phyloP scores from a whole-genome alignment of 164 flowering plant genomes.

The Macadamia tetraphylla region DNA sequence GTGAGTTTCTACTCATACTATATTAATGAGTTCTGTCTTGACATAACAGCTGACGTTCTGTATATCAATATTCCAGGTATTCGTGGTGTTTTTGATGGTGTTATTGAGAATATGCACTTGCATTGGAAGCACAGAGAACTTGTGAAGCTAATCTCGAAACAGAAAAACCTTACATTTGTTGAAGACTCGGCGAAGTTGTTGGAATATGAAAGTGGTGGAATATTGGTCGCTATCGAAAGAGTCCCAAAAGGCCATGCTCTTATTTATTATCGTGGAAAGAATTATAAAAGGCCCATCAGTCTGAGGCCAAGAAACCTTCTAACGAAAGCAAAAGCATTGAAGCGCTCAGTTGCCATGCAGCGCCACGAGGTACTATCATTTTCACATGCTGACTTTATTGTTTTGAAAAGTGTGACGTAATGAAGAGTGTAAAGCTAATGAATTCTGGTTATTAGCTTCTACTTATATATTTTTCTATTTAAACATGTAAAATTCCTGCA shows the following conservation, averaged over 20 bases:
- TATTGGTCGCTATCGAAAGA: conserved; percentile 79
- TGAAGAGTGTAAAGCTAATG: too few species aligned
- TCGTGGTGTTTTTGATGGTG: conserved; percentile 99
- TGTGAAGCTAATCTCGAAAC: conserved; percentile 86
- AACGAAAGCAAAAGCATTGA: conserved; percentile 91
- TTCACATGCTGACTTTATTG: conserved; percentile 4
- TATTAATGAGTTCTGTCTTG: background rate
- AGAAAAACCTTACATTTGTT: conserved; percentile 78
- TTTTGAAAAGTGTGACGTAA: background rate
- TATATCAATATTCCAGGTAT: conserved; percentile 45
- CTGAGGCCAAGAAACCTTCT: conserved; percentile 88
- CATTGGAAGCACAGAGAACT: conserved; percentile 98
- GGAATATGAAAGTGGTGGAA: conserved; percentile 95
- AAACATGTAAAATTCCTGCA: background rate
- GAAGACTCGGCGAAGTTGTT: conserved; percentile 89
- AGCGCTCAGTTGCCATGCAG: conserved; percentile 91
- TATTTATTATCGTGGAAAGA: conserved; percentile 94
- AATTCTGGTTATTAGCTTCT: background rate
- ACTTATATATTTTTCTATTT: background rate
- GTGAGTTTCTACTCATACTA: conserved; percentile 30
- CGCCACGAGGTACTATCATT: conserved; percentile 75
- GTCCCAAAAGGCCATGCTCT: conserved; percentile 93
- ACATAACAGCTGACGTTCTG: background rate
- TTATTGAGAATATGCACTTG: conserved; percentile 96
- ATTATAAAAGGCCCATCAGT: conserved; percentile 77